Base-by-base conservation (phyloP, 2,329 filamentous ascomycete species). In the Purpureocillium lavendulum region DNA sequence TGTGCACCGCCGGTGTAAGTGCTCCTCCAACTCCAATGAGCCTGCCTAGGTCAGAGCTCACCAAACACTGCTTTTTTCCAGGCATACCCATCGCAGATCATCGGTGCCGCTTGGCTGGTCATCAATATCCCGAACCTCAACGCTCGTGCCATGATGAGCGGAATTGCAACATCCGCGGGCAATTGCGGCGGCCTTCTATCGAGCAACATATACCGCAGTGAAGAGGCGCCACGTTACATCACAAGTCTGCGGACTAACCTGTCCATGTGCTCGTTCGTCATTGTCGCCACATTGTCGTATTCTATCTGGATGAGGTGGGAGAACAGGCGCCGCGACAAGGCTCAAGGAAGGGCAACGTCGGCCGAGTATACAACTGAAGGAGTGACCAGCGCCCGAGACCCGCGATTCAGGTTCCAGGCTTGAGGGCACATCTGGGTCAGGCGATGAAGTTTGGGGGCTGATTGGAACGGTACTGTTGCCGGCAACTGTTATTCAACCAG, bases 101-200 rank as follows among this genome's bases (percentile, higher is more conserved):
- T 43, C 17, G 40, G 40, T 32, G 15, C 36, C 8, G 30, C 40
- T 12, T 43, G 40, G 40, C 31, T 33, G 14, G 30, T 43, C 10
- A 18, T 31, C 21, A 43, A 43, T 24, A 28, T 43, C 15, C 40
- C 40, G 7, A 43, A 43, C 17, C 30, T 43, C 21, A 43, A 43
- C 32, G 37, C 40, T 3, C 40, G 40, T 11, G 40, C 37, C 12
- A 18, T 43, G 14, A 29, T 33, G 30, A 32, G 28, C n/a, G 40
- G 40, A 6, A 5, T 43, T 7, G 35, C 35, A 24, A 43, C 33
- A 6, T 26, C 40, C 9, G 33, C 32, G 7, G 40, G 37, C 15
- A 43, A 43, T 14, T 40, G 40, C 28, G 37, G 18, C 13, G 40
- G 40, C 3, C 28, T 43, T 8, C 8, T 43, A 10, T 35, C 40